Conservation (phyloP, 768 basidiomycete species). For the Kwoniella heveanensis region DNA sequence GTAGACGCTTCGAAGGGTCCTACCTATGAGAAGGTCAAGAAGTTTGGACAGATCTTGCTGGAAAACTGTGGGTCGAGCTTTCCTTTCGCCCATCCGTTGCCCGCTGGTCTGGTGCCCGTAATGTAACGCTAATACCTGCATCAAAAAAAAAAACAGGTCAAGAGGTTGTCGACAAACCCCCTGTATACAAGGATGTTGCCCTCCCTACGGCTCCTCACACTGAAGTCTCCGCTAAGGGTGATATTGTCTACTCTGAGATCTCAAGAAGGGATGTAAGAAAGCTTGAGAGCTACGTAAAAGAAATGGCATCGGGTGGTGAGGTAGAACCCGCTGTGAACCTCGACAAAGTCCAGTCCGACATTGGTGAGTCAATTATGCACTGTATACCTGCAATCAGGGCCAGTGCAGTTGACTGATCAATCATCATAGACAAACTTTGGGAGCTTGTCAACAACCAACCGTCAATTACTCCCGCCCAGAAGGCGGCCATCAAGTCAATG, state of each 20-base stretch:
- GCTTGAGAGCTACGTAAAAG: slow-evolving; percentile 86
- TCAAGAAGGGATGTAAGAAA: slow-evolving; percentile 95
- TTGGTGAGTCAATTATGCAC: slow-evolving; percentile 55
- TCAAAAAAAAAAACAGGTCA: slow-evolving; percentile 38
- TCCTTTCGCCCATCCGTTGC: not conserved
- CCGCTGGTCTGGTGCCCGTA: too few relatives aligned
- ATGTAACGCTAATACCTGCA: not conserved
- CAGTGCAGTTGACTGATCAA: too few relatives aligned
- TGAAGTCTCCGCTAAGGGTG: slow-evolving; percentile 88
- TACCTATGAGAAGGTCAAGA: slow-evolving; percentile 91
- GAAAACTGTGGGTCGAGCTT: slow-evolving; percentile 64
- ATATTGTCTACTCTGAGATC: slow-evolving; percentile 92
- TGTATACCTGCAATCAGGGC: not conserved
- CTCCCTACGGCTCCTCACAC: slow-evolving; percentile 98
- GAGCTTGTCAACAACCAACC: slow-evolving; percentile 95
- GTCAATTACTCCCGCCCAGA: slow-evolving; percentile 94
- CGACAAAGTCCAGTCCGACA: slow-evolving; percentile 96
- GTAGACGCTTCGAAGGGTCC: slow-evolving; percentile 76
- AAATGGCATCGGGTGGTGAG: slow-evolving; percentile 92
- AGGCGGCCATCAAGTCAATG: slow-evolving; percentile 64
- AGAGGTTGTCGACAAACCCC: slow-evolving; percentile 49
- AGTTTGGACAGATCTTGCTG: slow-evolving; percentile 93
- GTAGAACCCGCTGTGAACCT: slow-evolving; percentile 85
- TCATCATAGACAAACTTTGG: slow-evolving; percentile 93
- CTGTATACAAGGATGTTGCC: slow-evolving; percentile 63